phyloP scores from a whole-genome alignment of 441 rosid species.

The Lagerstroemia fauriei region DNA sequence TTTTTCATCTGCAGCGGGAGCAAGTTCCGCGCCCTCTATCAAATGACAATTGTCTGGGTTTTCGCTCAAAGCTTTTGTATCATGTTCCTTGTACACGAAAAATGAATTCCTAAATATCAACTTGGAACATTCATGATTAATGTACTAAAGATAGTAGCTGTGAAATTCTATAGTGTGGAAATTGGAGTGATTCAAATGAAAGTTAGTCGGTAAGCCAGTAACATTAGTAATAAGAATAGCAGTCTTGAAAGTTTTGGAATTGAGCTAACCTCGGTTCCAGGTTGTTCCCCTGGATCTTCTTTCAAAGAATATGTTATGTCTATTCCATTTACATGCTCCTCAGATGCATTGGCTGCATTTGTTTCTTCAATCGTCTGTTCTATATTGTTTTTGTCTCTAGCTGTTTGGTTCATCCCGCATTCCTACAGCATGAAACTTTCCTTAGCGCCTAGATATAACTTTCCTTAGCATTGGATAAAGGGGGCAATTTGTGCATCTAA shows the following conservation, averaged over 20 bases:
- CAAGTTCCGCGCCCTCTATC: neutral
- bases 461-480: neutral
- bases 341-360: neutral
- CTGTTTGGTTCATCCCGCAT: too few species aligned
- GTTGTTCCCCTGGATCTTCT: neutral
- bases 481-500: neutral
- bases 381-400: too few species aligned
- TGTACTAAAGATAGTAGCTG: too few species aligned
- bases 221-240: neutral
- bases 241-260: neutral
- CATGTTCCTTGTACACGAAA: neutral
- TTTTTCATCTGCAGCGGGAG: slow-evolving; percentile 12
- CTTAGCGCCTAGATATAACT: neutral
- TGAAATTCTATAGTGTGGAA: too few species aligned
- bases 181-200: neutral
- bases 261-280: neutral
- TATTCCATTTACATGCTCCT: neutral
- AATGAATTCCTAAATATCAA: neutral
- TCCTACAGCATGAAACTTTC: neutral
- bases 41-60: neutral
- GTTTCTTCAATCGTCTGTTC: neutral
- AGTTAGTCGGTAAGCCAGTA: neutral
- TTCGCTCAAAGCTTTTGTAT: neutral
- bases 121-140: neutral
- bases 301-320: neutral